Evolutionary conservation across 306 rosid genomes (phyloP).

Genomic region (Casuarina equisetifolia): DNA sequence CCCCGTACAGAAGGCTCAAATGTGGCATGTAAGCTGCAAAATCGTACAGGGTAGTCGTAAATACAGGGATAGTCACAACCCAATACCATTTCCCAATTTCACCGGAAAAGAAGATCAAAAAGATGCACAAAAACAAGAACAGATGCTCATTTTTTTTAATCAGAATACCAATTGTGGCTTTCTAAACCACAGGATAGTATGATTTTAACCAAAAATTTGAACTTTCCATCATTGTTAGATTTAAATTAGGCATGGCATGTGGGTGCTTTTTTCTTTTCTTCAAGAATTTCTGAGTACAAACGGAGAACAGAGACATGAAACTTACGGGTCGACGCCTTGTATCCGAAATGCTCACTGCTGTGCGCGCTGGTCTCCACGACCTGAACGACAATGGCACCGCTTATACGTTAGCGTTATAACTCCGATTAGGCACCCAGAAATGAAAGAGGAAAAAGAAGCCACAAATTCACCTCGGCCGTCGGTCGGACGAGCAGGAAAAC

Average conservation of each 20-base stretch:
- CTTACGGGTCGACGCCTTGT: constrained; percentile 53
- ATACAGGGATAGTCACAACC: not conserved
- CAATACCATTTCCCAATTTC: not conserved
- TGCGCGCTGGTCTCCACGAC: constrained; percentile 55
- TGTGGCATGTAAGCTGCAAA: constrained; percentile 82
- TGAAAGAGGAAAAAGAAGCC: not conserved
- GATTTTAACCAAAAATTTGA: too few species aligned
- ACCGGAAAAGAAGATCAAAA: too few species aligned
- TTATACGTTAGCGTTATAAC: not conserved
- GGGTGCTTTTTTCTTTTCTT: too few species aligned
- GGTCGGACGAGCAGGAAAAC: constrained; percentile 74
- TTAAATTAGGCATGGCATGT: too few species aligned
- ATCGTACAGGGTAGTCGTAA: constrained; percentile 7
- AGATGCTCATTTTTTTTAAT: too few species aligned
- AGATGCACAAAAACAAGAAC: too few species aligned
- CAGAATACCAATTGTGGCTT: too few species aligned
- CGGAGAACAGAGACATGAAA: not conserved
- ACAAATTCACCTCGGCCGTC: constrained; percentile 42
- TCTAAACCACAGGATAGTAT: too few species aligned
- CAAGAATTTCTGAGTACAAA: too few species aligned
- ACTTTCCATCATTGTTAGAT: too few species aligned
- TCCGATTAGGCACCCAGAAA: not conserved
- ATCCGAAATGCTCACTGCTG: constrained; percentile 58
- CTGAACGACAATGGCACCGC: constrained; percentile 26
- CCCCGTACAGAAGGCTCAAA: constrained; percentile 71